Percentiles rank a stretch among this genome's conserved stretches.
These are phyloP conservation scores for Wickerhamomyces xylosicus DNA, from an alignment of 805 yeast species.

Conservation along the genomic window DNA sequence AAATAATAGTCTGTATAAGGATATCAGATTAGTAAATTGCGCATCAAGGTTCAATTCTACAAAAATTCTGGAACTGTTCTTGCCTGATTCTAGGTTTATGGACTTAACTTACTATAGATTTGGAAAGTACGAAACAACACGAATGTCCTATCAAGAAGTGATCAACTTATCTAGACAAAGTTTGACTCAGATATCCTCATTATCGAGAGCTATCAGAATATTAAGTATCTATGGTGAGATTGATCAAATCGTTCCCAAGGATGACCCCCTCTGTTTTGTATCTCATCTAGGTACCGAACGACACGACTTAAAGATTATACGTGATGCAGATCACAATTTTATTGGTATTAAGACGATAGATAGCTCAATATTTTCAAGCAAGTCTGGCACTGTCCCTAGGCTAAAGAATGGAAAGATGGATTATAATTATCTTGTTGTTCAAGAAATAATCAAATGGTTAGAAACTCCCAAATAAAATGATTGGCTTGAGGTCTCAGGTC, in stretches of 20 bases:
- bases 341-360: slow-evolving; percentile 37
- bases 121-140: slow-evolving; percentile 34
- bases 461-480: background rate
- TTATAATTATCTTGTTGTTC: background rate
- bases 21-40: slow-evolving; percentile 63
- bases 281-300: slow-evolving; percentile 48
- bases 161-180: slow-evolving; percentile 38
- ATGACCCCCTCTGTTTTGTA: slow-evolving; percentile 51
- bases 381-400: too few relatives aligned
- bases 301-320: slow-evolving; percentile 39
- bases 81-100: slow-evolving; percentile 16
- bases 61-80: slow-evolving; percentile 8
- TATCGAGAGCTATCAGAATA: slow-evolving; percentile 39
- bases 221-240: slow-evolving; percentile 61
- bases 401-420: background rate
- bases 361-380: background rate
- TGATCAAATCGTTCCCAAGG: slow-evolving; percentile 56
- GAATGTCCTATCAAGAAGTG: slow-evolving; percentile 42
- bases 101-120: slow-evolving; percentile 36
- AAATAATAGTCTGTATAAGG: slow-evolving; percentile 27
- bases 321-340: slow-evolving; percentile 74
- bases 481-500: too few relatives aligned
- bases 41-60: slow-evolving; percentile 49
- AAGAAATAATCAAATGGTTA: background rate
- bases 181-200: slow-evolving; percentile 27